Conservation (phyloP, 345 rosid genomes). For the Heritiera fomes region DNA sequence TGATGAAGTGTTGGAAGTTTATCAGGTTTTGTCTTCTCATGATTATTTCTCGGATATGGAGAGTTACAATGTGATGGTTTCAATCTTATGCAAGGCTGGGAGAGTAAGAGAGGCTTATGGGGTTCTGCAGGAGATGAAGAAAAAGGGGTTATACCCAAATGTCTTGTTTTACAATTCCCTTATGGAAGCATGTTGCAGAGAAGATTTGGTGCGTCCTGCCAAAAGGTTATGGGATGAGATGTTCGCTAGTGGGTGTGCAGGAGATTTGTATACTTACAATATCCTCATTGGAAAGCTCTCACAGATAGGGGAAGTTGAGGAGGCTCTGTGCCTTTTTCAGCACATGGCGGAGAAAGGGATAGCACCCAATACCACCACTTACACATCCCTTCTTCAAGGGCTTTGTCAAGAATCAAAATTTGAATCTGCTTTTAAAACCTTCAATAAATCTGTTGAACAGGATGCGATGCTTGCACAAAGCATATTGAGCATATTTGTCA, state of each 20-base stretch:
- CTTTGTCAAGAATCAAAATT: conserved; percentile 47
- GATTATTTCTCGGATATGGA: conserved; percentile 56
- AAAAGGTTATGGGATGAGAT: conserved; percentile 94
- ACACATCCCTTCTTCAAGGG: conserved; percentile 15
- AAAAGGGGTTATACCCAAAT: conserved; percentile 60
- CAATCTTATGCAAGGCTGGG: conserved; percentile 69
- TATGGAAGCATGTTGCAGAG: conserved; percentile 82
- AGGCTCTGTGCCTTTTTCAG: conserved; percentile 63
- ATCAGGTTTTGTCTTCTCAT: conserved; percentile 46
- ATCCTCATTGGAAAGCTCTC: conserved; percentile 69
- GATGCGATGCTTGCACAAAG: conserved; percentile 43
- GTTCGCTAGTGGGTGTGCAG: conserved; percentile 71
- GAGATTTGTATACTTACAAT: conserved; percentile 59
- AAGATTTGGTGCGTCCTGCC: conserved; percentile 85
- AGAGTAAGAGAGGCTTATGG: conserved; percentile 75
- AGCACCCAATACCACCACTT: conserved; percentile 59
- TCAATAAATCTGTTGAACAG: conserved; percentile 46
- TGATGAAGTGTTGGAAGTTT: conserved; percentile 54
- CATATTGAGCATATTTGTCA: conserved; percentile 41
- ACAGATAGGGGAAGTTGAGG: conserved; percentile 65
- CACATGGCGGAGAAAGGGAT: conserved; percentile 70
- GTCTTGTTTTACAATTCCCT: conserved; percentile 64
- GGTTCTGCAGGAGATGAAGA: conserved; percentile 80
- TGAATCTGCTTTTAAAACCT: conserved; percentile 58
- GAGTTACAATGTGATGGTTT: conserved; percentile 60